These are phyloP conservation scores for Hypoxylon cercidicola DNA, from an alignment of 495 filamentous ascomycete species.

Conservation along the genomic window DNA sequence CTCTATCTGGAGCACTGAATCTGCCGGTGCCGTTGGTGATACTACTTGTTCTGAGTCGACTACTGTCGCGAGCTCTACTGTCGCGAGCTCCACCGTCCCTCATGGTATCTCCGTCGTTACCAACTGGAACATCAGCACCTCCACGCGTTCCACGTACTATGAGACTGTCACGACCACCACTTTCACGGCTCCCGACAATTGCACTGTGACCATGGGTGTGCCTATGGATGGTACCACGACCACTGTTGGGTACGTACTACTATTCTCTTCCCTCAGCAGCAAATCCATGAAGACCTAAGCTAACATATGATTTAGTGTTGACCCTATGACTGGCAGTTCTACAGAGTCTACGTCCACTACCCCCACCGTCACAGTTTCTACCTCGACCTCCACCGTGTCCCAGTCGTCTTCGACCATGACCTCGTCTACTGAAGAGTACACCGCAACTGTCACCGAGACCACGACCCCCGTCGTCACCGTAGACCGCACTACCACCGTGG, in stretches of 20 bases:
- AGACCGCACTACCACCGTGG: constrained; percentile 13
- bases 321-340: constrained; percentile 11
- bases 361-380: background rate
- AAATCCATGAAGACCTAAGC: constrained; percentile 1
- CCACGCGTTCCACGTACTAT: constrained; percentile 13
- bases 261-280: background rate
- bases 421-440: constrained; percentile 13
- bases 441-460: constrained; percentile 28
- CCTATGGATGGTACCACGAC: background rate
- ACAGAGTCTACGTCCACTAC: background rate
- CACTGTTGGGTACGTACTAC: constrained; percentile 31
- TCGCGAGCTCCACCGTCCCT: too few relatives aligned
- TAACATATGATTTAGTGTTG: constrained; percentile 21
- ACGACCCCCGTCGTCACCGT: constrained; percentile 22
- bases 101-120: too few relatives aligned
- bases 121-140: background rate
- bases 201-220: background rate
- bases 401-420: too few relatives aligned
- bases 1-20: too few relatives aligned
- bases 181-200: constrained; percentile 12
- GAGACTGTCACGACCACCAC: constrained; percentile 15
- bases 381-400: background rate
- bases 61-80: too few relatives aligned
- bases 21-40: too few relatives aligned
- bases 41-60: too few relatives aligned